Percentiles rank a stretch among this genome's conserved stretches.
Conservation (phyloP, 495 filamentous ascomycete species). For the Tuber melanosporum region DNA sequence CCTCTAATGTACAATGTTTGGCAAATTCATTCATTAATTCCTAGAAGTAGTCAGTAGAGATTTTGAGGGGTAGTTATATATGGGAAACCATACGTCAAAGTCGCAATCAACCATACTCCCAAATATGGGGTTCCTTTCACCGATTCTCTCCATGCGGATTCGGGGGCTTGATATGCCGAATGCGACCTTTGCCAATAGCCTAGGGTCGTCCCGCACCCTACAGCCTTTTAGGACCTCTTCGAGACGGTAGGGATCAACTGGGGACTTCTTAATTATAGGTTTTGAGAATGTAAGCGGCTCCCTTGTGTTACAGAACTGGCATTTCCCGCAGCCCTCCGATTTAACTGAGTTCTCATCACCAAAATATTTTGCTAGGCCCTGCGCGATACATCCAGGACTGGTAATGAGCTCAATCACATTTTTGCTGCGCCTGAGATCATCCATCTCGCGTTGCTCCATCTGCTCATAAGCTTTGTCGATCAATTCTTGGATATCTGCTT, state of each 20-base stretch:
- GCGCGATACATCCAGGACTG: conserved; percentile 46
- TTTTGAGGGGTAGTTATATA: background rate
- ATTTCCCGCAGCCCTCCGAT: conserved; percentile 48
- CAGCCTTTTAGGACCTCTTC: conserved; percentile 44
- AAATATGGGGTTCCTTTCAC: conserved; percentile 45
- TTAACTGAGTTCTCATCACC: conserved; percentile 47
- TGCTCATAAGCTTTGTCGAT: conserved; percentile 47
- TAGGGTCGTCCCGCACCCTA: conserved; percentile 50
- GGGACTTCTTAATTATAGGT: background rate
- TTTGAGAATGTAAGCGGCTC: conserved; percentile 3
- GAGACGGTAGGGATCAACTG: conserved; percentile 44
- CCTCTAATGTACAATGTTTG: background rate
- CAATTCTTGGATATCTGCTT: conserved; percentile 43
- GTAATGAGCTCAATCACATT: conserved; percentile 51
- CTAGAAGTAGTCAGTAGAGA: background rate
- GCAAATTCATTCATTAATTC: background rate
- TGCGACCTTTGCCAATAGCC: conserved; percentile 52
- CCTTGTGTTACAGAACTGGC: conserved; percentile 50
- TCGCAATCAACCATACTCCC: conserved; percentile 49
- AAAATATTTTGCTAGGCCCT: conserved; percentile 51
- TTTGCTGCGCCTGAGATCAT: conserved; percentile 48
- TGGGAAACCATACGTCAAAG: conserved; percentile 46
- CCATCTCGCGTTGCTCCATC: conserved; percentile 48
- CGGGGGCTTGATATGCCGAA: conserved; percentile 56
- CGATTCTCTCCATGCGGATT: conserved; percentile 45